Evolutionary conservation across 352 stramenopile species (phyloP), one percentile per base, ranked within the genome.

Genomic region (Globisporangium megalacanthum): DNA sequence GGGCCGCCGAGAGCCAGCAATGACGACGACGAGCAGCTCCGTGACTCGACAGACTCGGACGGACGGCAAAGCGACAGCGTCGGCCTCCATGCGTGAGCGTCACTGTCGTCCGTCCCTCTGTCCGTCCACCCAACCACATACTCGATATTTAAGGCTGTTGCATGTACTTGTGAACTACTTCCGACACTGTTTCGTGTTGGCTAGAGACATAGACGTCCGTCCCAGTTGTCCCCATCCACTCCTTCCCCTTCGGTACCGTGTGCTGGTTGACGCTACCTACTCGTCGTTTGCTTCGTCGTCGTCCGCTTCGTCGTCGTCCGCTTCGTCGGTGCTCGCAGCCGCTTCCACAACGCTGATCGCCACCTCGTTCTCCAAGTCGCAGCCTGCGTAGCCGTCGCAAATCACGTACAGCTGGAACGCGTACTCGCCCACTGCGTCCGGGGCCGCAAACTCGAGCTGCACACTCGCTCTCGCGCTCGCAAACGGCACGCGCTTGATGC

Each of bases 381-480:
- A 98, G 25, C 97, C 97, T 8, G 98, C 72, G 72, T 99, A 99
- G 54, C 91, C 96, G 68, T 99, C 97, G 74, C 96, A 99, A 72
- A 99, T 99, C 42, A 99, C 95, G 69, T 98, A 99, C 25, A 99
- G 70, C 57, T 97, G 96, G 58, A 98, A 88, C 20, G 94, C 80
- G 70, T 98, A 96, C 58, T 97, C 84, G 45, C 97, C 97, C 31
- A 94, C 68, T 60, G 97, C 79, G 33, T 97, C 91, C 0, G 97
- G 97, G 22, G 97, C 96, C 22, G 96, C 85, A 71, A 99, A 99
- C 52, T 99, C 92, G 42, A 99, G 69, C 54, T 89, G 77, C n/a
- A 98, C 77, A 17, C 68, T 69, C 7, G 70, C 69, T 25, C 88
- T 85, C 49, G 86, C 68, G 55, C 79, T 83, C 31, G 83, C 73